A percentile compares a stretch with the other conserved stretches of the same genome.
Evolutionary conservation across 805 yeast species (phyloP).

Genomic region (Kodamaea lidongshanica): DNA sequence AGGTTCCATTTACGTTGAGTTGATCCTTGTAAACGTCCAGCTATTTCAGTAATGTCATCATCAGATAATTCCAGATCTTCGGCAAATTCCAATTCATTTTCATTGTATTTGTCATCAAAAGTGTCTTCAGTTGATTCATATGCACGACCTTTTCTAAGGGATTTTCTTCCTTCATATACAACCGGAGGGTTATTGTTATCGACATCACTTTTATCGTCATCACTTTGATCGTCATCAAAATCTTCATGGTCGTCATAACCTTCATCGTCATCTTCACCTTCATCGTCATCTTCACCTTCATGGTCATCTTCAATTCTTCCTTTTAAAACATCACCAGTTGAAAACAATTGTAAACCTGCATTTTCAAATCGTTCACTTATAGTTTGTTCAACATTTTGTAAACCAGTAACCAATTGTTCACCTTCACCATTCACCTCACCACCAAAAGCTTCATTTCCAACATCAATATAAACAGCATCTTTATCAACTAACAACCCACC

Average conservation of each 20-base stretch:
- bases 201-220: conserved; percentile 33
- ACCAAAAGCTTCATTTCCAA: conserved; percentile 55
- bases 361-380: conserved; percentile 51
- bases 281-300: conserved; percentile 32
- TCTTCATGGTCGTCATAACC: conserved; percentile 48
- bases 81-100: conserved; percentile 36
- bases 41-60: conserved; percentile 43
- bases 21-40: conserved; percentile 54
- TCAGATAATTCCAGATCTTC: conserved; percentile 44
- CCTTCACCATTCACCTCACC: conserved; percentile 77
- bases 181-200: conserved; percentile 36
- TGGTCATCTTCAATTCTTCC: conserved; percentile 34
- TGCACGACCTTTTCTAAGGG: conserved; percentile 52
- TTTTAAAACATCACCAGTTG: conserved; percentile 48
- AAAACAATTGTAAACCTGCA: conserved; percentile 71
- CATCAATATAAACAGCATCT: conserved; percentile 94
- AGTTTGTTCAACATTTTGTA: conserved; percentile 64
- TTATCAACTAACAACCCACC: conserved; percentile 96
- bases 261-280: conserved; percentile 27
- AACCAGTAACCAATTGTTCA: conserved; percentile 73
- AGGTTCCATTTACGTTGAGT: conserved; percentile 65
- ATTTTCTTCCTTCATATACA: conserved; percentile 71
- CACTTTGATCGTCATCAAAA: conserved; percentile 37
- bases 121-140: conserved; percentile 47
- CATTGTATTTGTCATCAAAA: conserved; percentile 32